Evolutionary conservation across 441 rosid species (phyloP).

Genomic region (Isatis lusitanica): DNA sequence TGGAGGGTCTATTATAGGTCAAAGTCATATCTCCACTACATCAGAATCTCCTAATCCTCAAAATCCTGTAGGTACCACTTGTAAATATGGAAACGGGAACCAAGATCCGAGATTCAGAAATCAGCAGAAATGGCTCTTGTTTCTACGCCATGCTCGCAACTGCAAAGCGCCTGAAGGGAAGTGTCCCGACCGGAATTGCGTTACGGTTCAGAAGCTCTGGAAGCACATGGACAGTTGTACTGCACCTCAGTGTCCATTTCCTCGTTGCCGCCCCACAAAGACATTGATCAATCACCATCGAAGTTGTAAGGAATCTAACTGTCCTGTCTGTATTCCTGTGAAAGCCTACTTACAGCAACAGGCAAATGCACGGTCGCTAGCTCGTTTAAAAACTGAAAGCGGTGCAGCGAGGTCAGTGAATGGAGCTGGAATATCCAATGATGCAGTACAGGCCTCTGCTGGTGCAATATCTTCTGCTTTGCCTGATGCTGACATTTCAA

Average conservation of each 20-base stretch:
- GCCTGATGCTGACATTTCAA: conserved; percentile 49
- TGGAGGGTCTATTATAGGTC: conserved; percentile 62
- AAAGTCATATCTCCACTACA: conserved; percentile 46
- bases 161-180: conserved; percentile 92
- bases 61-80: conserved; percentile 45
- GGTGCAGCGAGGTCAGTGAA: conserved; percentile 39
- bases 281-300: conserved; percentile 73
- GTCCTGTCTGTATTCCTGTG: conserved; percentile 98
- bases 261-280: conserved; percentile 83
- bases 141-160: conserved; percentile 86
- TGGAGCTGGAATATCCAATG: conserved; percentile 51
- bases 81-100: conserved; percentile 61
- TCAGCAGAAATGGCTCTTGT: conserved; percentile 91
- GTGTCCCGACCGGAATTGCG: conserved; percentile 70
- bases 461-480: conserved; percentile 48
- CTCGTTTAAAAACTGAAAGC: conserved; percentile 48
- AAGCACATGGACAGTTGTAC: conserved; percentile 83
- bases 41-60: conserved; percentile 51
- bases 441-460: conserved; percentile 47
- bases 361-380: conserved; percentile 54
- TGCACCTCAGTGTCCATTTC: conserved; percentile 61
- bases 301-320: conserved; percentile 63
- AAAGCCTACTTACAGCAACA: conserved; percentile 62
- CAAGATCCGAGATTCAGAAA: conserved; percentile 73
- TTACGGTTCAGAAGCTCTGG: conserved; percentile 71